These are phyloP conservation scores for Fusarium solani-melongenae DNA, from an alignment of 2,329 filamentous ascomycete genomes.

Conservation along the genomic window DNA sequence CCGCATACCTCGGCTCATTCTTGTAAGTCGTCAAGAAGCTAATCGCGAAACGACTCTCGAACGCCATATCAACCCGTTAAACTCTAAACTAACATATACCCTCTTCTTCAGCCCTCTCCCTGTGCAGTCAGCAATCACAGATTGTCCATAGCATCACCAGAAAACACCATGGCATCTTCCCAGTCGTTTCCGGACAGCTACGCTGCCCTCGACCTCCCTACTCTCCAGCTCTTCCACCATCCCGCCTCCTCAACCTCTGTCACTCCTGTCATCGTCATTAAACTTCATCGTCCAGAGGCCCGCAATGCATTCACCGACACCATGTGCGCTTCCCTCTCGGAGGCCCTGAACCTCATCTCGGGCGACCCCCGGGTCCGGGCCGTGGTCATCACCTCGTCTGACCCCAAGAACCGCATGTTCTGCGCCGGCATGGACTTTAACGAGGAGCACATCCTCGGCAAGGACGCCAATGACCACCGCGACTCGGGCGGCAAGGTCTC, in stretches of 20 bases:
- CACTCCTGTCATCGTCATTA: constrained; percentile 70
- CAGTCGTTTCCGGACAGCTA: constrained; percentile 51
- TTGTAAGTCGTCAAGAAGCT: constrained; percentile 23
- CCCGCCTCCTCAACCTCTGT: constrained; percentile 62
- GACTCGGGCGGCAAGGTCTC: constrained; percentile 65
- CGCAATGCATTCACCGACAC: constrained; percentile 76
- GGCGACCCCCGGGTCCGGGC: constrained; percentile 64
- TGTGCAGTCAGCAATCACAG: not conserved
- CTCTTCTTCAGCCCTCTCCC: not conserved
- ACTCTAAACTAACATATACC: constrained; percentile 22
- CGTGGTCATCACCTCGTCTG: constrained; percentile 66
- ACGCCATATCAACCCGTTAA: constrained; percentile 5
- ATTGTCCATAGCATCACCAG: not conserved
- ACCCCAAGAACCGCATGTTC: constrained; percentile 61
- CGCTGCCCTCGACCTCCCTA: constrained; percentile 53
- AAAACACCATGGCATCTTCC: constrained; percentile 36
- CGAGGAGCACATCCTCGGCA: constrained; percentile 42
- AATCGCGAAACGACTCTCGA: constrained; percentile 6
- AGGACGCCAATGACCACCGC: constrained; percentile 51
- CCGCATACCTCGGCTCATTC: constrained; percentile 16
- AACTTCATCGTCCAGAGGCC: constrained; percentile 71
- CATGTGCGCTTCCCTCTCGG: constrained; percentile 71
- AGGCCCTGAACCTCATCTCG: constrained; percentile 63
- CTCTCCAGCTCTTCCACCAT: constrained; percentile 61
- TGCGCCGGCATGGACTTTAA: constrained; percentile 69